phyloP scores from a whole-genome alignment of 257 asterid species.

The Mentha longifolia region DNA sequence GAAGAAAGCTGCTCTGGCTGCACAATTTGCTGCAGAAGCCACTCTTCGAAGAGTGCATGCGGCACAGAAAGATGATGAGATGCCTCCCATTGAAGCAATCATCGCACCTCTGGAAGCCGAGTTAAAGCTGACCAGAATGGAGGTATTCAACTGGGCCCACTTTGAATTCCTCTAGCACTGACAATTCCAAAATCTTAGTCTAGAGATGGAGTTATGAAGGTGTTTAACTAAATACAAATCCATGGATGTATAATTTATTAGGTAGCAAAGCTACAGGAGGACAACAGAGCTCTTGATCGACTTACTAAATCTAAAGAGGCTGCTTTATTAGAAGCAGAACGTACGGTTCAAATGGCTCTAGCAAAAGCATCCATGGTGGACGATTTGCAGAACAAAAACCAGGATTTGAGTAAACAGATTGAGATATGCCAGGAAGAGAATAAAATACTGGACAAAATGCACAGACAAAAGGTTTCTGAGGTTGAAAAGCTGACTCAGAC shows the following conservation, averaged over 20 bases:
- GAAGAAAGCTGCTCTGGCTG: slow-evolving; percentile 79
- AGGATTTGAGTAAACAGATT: slow-evolving; percentile 78
- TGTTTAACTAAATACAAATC: slow-evolving; percentile 19
- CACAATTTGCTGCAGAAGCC: slow-evolving; percentile 97
- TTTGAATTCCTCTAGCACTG: slow-evolving; percentile 24
- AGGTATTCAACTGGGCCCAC: slow-evolving; percentile 51
- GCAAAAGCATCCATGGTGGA: slow-evolving; percentile 94
- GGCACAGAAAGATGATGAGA: slow-evolving; percentile 91
- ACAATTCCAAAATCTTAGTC: slow-evolving; percentile 24
- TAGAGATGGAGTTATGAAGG: slow-evolving; percentile 10
- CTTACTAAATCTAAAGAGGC: slow-evolving; percentile 95
- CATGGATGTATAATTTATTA: slow-evolving; percentile 36
- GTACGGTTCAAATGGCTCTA: slow-evolving; percentile 78
- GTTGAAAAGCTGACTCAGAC: slow-evolving; percentile 88
- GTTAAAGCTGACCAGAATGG: slow-evolving; percentile 77
- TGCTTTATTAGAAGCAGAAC: slow-evolving; percentile 87
- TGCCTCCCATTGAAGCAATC: slow-evolving; percentile 97
- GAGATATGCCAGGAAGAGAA: slow-evolving; percentile 98
- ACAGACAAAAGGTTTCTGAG: slow-evolving; percentile 84
- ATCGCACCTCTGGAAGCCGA: slow-evolving; percentile 93
- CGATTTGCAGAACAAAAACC: slow-evolving; percentile 88
- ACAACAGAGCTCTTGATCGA: slow-evolving; percentile 88
- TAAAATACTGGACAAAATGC: slow-evolving; percentile 85
- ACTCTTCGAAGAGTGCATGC: slow-evolving; percentile 96
- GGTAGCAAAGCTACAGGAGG: slow-evolving; percentile 90